Percentiles rank a stretch among this genome's conserved stretches.
phyloP scores from a whole-genome alignment of 257 asterid genomes.

The Echium plantagineum region DNA sequence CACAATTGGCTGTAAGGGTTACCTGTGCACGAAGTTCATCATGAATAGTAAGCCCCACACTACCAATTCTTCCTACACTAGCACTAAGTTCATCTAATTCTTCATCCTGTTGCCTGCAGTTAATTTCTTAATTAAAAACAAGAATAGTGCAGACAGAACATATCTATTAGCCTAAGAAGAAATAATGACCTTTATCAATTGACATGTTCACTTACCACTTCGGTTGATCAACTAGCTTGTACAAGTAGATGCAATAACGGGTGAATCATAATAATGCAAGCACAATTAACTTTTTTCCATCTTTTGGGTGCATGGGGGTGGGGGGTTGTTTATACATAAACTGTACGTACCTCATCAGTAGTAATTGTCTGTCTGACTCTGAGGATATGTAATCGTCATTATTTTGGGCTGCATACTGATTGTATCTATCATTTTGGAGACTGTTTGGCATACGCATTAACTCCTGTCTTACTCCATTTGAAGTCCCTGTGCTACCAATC shows the following conservation, averaged over 20 bases:
- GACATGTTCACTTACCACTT: neutral
- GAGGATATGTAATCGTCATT: slow-evolving; percentile 78
- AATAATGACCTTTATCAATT: neutral
- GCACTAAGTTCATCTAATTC: slow-evolving; percentile 55
- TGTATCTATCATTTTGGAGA: slow-evolving; percentile 41
- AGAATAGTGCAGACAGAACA: neutral
- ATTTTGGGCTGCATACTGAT: slow-evolving; percentile 41
- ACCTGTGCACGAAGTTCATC: slow-evolving; percentile 97
- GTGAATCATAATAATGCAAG: neutral
- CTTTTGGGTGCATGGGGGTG: too few relatives aligned
- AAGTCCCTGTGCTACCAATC: slow-evolving; percentile 54
- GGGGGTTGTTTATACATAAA: neutral
- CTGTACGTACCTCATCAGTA: slow-evolving; percentile 77
- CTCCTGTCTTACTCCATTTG: slow-evolving; percentile 55
- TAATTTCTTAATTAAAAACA: neutral
- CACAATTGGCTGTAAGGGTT: neutral
- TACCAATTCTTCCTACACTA: slow-evolving; percentile 84
- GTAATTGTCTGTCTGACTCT: slow-evolving; percentile 84
- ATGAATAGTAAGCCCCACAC: slow-evolving; percentile 92
- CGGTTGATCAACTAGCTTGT: neutral
- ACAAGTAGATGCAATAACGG: neutral
- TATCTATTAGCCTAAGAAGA: neutral
- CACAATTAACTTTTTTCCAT: too few relatives aligned
- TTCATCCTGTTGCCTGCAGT: slow-evolving; percentile 17
- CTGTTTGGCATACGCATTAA: slow-evolving; percentile 75